Conservation (phyloP, 2,329 filamentous ascomycete genomes). For the Lomentospora prolificans region DNA sequence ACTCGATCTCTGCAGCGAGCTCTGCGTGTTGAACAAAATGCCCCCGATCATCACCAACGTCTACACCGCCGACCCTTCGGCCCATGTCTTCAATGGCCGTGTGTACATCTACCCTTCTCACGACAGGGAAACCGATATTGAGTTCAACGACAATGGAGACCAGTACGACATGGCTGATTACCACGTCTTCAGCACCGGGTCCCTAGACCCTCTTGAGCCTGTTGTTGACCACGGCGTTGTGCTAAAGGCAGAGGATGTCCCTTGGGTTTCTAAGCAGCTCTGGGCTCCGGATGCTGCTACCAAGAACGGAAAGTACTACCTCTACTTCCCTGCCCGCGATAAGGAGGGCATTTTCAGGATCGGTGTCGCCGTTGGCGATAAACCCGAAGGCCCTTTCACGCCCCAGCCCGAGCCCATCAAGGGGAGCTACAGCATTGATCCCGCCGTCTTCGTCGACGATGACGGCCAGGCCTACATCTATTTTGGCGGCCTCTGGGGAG, state of each 20-base stretch:
- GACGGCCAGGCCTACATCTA: conserved; percentile 38
- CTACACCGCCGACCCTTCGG: conserved; percentile 73
- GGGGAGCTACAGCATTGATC: conserved; percentile 68
- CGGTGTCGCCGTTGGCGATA: conserved; percentile 56
- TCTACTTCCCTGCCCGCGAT: conserved; percentile 70
- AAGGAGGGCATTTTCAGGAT: conserved; percentile 62
- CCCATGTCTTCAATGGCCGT: conserved; percentile 66
- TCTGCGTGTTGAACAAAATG: conserved; percentile 19
- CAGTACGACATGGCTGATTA: conserved; percentile 81
- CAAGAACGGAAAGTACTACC: conserved; percentile 60
- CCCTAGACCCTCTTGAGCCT: conserved; percentile 41
- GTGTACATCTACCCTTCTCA: conserved; percentile 77
- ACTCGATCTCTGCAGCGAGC: neutral
- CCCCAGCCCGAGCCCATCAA: conserved; percentile 55
- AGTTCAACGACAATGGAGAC: conserved; percentile 75
- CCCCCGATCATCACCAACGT: conserved; percentile 61
- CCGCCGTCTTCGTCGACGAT: conserved; percentile 61
- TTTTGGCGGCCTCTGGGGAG: conserved; percentile 74
- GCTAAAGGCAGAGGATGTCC: conserved; percentile 54
- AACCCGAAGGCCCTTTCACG: conserved; percentile 60
- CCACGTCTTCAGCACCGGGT: conserved; percentile 58
- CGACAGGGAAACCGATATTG: conserved; percentile 64
- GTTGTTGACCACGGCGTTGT: conserved; percentile 67
- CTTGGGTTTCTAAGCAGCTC: conserved; percentile 70
- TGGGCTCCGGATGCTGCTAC: conserved; percentile 70